A percentile compares a stretch with the other conserved stretches of the same genome.
phyloP scores from a whole-genome alignment of 73 alveolate genomes.

The Uronychia setigera region DNA sequence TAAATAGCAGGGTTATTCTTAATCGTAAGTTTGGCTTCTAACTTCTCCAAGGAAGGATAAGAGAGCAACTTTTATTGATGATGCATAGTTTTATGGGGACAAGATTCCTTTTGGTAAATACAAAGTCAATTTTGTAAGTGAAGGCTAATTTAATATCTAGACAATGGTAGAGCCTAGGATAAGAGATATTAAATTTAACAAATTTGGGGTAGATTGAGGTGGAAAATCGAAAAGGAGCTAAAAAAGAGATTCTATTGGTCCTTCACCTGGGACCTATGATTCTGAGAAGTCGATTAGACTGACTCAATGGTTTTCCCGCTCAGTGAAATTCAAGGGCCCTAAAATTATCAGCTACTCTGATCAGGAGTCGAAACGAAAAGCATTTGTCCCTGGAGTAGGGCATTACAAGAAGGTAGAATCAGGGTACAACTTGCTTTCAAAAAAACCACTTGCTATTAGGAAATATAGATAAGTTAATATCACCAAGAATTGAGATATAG shows the following conservation, averaged over 20 bases:
- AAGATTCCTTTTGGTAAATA: neutral
- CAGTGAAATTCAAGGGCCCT: neutral
- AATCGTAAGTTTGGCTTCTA: neutral
- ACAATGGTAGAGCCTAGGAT: neutral
- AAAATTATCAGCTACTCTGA: neutral
- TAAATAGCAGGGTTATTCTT: neutral
- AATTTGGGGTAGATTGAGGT: neutral
- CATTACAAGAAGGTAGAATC: constrained; percentile 46
- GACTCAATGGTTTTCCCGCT: neutral
- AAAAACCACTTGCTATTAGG: neutral
- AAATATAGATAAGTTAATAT: too few species aligned
- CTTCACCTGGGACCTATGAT: constrained; percentile 13
- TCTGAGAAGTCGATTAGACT: neutral
- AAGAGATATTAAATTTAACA: neutral
- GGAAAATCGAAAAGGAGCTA: neutral
- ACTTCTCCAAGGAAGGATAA: neutral
- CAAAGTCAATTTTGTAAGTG: neutral
- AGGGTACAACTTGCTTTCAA: constrained; percentile 17
- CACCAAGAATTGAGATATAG: neutral
- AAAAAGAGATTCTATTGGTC: too few species aligned
- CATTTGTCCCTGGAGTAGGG: constrained; percentile 55
- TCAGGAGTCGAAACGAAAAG: neutral
- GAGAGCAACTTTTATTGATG: constrained; percentile 9
- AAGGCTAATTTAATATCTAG: neutral
- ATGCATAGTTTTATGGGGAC: neutral